Conservation (phyloP, 208 protist genomes). For the Endotrypanum monterogeii region DNA sequence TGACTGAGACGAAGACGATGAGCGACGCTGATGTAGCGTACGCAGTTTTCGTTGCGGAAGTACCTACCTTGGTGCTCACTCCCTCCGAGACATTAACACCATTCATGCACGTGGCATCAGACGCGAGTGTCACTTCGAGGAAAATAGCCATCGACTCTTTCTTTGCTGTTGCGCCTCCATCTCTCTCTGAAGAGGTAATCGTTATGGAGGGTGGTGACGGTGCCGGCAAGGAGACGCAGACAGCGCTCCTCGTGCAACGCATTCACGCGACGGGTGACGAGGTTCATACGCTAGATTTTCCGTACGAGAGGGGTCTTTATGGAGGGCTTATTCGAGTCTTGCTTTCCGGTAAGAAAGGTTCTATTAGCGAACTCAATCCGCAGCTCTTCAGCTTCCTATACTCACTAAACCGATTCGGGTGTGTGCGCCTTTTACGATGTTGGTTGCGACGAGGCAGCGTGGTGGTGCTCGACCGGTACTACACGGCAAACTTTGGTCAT, state of each 20-base stretch:
- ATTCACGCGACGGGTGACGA: conserved; percentile 3
- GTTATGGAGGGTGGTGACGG: conserved; percentile 93
- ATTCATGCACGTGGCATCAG: conserved; percentile 25
- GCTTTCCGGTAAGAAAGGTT: conserved; percentile 82
- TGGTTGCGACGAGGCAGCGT: conserved; percentile 64
- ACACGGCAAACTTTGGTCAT: conserved; percentile 92
- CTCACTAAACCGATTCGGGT: conserved; percentile 87
- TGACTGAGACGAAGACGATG: conserved; percentile 57
- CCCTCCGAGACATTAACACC: conserved; percentile 40
- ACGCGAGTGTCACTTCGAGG: background rate
- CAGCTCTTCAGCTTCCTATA: conserved; percentile 91
- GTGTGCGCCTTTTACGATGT: conserved; percentile 54
- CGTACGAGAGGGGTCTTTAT: conserved; percentile 75
- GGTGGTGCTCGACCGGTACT: conserved; percentile 90
- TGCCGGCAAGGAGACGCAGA: conserved; percentile 92
- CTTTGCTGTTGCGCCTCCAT: conserved; percentile 24
- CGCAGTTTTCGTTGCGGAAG: conserved; percentile 54
- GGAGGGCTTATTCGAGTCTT: conserved; percentile 81
- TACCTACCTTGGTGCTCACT: conserved; percentile 47
- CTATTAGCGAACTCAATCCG: conserved; percentile 72
- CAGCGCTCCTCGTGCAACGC: conserved; percentile 48
- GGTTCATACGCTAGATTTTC: conserved; percentile 85
- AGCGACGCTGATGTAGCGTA: conserved; percentile 64
- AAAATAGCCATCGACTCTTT: conserved; percentile 26
- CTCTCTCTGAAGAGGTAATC: conserved; percentile 39